Base-by-base conservation (phyloP, 1,284 basidiomycete genomes). In the Somion occarium region DNA sequence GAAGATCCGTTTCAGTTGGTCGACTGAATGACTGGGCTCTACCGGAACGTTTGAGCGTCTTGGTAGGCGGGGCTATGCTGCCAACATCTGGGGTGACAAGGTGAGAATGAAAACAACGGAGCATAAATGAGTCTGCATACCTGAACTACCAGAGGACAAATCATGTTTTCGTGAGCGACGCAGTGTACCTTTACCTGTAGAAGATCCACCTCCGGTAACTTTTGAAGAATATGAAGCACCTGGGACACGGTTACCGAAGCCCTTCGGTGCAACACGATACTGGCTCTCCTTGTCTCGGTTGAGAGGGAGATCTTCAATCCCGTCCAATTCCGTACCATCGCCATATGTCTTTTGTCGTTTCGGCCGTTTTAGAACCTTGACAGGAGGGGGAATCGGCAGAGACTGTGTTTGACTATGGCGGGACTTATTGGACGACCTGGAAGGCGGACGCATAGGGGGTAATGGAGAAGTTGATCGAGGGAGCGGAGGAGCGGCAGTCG, bases 271-370 rank as follows among this genome's bases (percentile, higher is more conserved):
- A 20, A 88, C 80, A 52, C 81, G 78, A 64, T 75, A 91, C 49
- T 72, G 76, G 38, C 79, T 76, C 66, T 93, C 91, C 62, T 85
- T 85, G 54, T 93, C 89, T 50, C 86, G 76, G 64, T 95, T 88
- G 15, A 89, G 90, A 4, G 86, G 86, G 39, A 98, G 75, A 68
- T 98, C 95, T 34, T 96, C 94, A 56, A 98, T 83, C 1, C 69
- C 84, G 61, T 98, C 95, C 44, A 98, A 74, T 69, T 98, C 95
- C 5, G 91, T 93, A 4, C 95, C 95, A 65, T 97, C 93, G 2
- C 94, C 93, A 65, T 90, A 98, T 15, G 79, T 76, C 52, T 82
- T 76, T 52, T 73, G 73, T 46, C 85, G 80, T 63, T 88, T 89
- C 2, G 91, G 88, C 60, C 83, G 76, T 51, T 85, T 82, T 47